Evolutionary conservation across 2,329 filamentous ascomycete genomes (phyloP).

Genomic region (Penicillium psychrosexuale): DNA sequence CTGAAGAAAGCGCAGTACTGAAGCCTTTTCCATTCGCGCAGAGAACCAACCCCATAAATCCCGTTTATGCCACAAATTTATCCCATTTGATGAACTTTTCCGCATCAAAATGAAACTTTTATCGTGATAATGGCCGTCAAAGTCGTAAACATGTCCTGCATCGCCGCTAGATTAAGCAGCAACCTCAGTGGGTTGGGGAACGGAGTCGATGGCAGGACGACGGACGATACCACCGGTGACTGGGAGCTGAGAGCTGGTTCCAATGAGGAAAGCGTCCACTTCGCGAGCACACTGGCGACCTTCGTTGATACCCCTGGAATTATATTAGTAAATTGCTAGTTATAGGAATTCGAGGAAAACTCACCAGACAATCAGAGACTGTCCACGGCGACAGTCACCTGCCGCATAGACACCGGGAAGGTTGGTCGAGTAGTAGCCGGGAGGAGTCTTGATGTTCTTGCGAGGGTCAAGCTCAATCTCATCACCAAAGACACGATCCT

Average conservation of each 20-base stretch:
- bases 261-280: slow-evolving; percentile 82
- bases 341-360: slow-evolving; percentile 30
- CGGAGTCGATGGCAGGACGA: slow-evolving; percentile 58
- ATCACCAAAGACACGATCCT: slow-evolving; percentile 82
- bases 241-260: slow-evolving; percentile 70
- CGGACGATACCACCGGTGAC: slow-evolving; percentile 92
- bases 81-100: slow-evolving; percentile 13
- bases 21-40: background rate
- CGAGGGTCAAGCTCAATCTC: slow-evolving; percentile 85
- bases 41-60: background rate
- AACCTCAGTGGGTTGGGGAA: slow-evolving; percentile 34
- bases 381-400: slow-evolving; percentile 90
- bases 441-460: slow-evolving; percentile 93
- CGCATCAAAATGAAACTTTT: background rate
- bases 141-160: slow-evolving; percentile 8
- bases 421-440: slow-evolving; percentile 85
- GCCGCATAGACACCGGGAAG: slow-evolving; percentile 86
- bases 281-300: slow-evolving; percentile 89
- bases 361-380: slow-evolving; percentile 94
- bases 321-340: slow-evolving; percentile 2
- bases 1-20: background rate
- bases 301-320: slow-evolving; percentile 84
- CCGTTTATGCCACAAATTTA: slow-evolving; percentile 9
- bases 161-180: slow-evolving; percentile 23
- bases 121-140: slow-evolving; percentile 13